Evolutionary conservation across 768 basidiomycete genomes (phyloP).

Genomic region (Kockovaella imperatae): DNA sequence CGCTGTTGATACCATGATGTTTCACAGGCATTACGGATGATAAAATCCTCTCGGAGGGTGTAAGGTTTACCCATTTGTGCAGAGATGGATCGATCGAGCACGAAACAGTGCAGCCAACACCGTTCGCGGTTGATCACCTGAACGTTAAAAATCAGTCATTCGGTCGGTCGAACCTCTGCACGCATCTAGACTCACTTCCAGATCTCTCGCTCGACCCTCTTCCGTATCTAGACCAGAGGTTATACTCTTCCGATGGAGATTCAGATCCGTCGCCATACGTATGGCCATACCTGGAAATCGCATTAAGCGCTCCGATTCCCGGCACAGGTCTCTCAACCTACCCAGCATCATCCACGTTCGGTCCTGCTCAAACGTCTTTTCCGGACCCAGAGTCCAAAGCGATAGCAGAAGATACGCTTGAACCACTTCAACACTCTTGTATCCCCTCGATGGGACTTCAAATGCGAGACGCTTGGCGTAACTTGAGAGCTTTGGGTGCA

Average conservation of each 20-base stretch:
- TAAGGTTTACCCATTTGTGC: constrained; percentile 97
- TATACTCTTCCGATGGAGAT: constrained; percentile 77
- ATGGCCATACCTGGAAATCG: constrained; percentile 57
- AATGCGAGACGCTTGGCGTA: constrained; percentile 83
- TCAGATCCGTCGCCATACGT: constrained; percentile 89
- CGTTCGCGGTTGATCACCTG: constrained; percentile 92
- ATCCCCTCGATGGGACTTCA: constrained; percentile 44
- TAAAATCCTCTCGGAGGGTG: constrained; percentile 83
- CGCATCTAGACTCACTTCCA: constrained; percentile 28
- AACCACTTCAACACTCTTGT: constrained; percentile 75
- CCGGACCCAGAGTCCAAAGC: constrained; percentile 86
- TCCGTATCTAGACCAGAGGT: constrained; percentile 61
- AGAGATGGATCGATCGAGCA: constrained; percentile 80
- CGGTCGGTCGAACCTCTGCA: not conserved
- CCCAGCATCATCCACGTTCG: constrained; percentile 70
- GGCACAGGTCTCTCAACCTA: not conserved
- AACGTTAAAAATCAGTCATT: not conserved
- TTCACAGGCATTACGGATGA: constrained; percentile 66
- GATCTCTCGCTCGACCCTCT: constrained; percentile 70
- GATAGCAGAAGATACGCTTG: constrained; percentile 87
- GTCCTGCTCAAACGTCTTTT: constrained; percentile 54
- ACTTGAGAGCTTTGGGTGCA: constrained; percentile 59
- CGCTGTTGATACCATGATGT: constrained; percentile 65
- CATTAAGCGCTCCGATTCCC: not conserved
- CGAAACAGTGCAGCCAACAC: constrained; percentile 86